A percentile compares a stretch with the other conserved stretches of the same genome.
Evolutionary conservation across 78 protist genomes (phyloP).

Genomic region (Tieghemostelium lacteum): DNA sequence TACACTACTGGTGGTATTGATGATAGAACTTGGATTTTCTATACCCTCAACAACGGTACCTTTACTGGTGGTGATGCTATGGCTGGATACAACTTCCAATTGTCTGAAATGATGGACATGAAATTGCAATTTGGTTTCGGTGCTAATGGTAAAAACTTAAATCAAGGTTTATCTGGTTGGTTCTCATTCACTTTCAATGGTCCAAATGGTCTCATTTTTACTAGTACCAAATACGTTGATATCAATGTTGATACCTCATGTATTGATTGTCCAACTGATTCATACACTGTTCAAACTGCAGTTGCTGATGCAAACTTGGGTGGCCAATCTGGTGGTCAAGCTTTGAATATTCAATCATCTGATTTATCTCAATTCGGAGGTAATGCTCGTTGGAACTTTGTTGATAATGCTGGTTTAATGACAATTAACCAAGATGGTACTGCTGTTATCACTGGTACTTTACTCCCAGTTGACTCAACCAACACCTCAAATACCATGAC

Average conservation of each 20-base stretch:
- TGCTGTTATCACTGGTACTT: neutral
- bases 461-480: neutral
- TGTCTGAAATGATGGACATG: neutral
- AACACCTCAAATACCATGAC: neutral
- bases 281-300: neutral
- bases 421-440: neutral
- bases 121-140: conserved; percentile 59
- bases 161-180: conserved; percentile 58
- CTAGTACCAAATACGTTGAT: conserved; percentile 12
- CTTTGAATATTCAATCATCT: neutral
- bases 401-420: neutral
- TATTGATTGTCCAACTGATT: neutral
- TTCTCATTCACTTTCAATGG: neutral
- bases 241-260: conserved; percentile 56
- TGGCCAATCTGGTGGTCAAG: conserved; percentile 16
- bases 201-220: neutral
- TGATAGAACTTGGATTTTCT: conserved; percentile 23
- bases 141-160: conserved; percentile 68
- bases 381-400: neutral
- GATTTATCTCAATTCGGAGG: conserved; percentile 21
- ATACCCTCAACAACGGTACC: neutral
- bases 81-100: neutral
- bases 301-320: neutral
- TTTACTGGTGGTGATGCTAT: conserved; percentile 23
- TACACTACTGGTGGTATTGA: conserved; percentile 42